These are phyloP conservation scores for Fusarium abutilonis DNA, from an alignment of 2,329 filamentous ascomycete genomes.

Conservation along the genomic window DNA sequence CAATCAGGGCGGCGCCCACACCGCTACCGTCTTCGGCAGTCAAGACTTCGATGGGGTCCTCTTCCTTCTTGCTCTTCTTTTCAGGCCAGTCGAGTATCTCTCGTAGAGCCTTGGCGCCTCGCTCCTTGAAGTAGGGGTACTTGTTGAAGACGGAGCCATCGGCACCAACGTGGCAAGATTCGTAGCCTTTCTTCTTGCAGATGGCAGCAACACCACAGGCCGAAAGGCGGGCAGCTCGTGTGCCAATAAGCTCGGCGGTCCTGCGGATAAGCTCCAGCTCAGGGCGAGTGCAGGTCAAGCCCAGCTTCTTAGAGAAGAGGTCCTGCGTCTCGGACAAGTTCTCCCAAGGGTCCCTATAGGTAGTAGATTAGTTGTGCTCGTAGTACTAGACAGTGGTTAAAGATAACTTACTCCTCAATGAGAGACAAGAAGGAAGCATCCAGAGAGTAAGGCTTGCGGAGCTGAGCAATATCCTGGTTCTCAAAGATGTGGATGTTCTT, in stretches of 20 bases:
- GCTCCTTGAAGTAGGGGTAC: conserved; percentile 96
- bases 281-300: conserved; percentile 73
- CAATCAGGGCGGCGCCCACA: conserved; percentile 96
- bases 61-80: conserved; percentile 73
- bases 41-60: conserved; percentile 87
- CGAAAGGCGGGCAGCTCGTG: conserved; percentile 89
- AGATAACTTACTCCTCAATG: conserved; percentile 79
- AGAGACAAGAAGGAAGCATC: conserved; percentile 93
- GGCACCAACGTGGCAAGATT: conserved; percentile 90
- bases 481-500: conserved; percentile 80
- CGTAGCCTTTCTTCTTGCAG: conserved; percentile 92
- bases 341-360: conserved; percentile 83
- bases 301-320: conserved; percentile 79
- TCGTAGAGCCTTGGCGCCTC: conserved; percentile 86
- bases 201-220: conserved; percentile 96
- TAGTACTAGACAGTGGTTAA: neutral
- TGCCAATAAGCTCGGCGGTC: conserved; percentile 92
- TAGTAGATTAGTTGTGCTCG: conserved; percentile 33
- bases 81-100: conserved; percentile 95
- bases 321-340: conserved; percentile 91
- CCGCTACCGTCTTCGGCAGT: conserved; percentile 95
- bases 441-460: conserved; percentile 87
- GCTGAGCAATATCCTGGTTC: conserved; percentile 79
- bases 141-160: conserved; percentile 99
- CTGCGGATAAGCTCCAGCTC: conserved; percentile 92